Evolutionary conservation across 176 grass and related monocot species (phyloP), one percentile per base, ranked within the genome.

Genomic region (Musa itinerans): DNA sequence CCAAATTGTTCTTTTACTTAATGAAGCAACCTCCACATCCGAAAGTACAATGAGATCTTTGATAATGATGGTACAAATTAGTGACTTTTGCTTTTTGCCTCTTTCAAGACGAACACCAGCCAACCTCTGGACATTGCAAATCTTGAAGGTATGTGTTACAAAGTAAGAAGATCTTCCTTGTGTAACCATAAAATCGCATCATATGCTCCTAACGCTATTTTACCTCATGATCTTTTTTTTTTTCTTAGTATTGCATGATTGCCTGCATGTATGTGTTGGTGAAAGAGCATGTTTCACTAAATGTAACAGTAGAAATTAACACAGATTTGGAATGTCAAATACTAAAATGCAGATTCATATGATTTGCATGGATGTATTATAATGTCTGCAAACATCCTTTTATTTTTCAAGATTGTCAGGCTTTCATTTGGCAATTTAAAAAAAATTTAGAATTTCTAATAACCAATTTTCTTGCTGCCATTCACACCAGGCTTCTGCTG

Each of bases 1-100:
- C 2, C 87, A 93, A 50, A 73, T 97, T 69, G 72, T 93, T 78
- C 78, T 97, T 81, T 83, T 97, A 78, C 88, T 97, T 50, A 93
- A 76, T 57, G 93, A 90, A 82, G 80, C 72, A 63, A 71, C 71
- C 67, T 83, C 85, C 23, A 68, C 67, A 78, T 89, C 74, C 57
- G 90, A 93, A 73, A 83, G 56, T 54, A 54, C 80, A 51, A 80
- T 76, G 73, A 89, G 63, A 80, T 92, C 87, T 69, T 88, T 74
- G 80, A 87, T 97, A 80, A 80, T 87, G 78, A 89, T 97, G 90
- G 65, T 97, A 69, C 93, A 89, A 82, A 84, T 52, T 48, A 73
- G 83, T 53, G 79, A 83, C 77, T 83, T 87, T 56, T 83, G 83
- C 78, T 97, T 93, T 87, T 65, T 78, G 57, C 84, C 90, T n/a